Conservation (phyloP, 495 filamentous ascomycete genomes). For the Cercophora sp. region DNA sequence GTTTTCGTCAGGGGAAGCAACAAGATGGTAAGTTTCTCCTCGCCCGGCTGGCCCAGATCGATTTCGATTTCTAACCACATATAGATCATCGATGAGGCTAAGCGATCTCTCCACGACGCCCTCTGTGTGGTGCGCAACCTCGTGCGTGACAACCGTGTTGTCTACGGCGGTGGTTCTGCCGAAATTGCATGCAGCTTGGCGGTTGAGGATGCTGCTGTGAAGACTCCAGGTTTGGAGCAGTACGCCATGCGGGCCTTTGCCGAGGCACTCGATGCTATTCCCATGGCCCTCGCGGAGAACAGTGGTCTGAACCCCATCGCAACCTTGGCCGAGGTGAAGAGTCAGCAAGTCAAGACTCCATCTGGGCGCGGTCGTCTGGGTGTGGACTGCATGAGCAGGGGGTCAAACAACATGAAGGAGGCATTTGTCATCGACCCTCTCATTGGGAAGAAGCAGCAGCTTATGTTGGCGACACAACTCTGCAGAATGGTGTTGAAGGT, state of each 20-base stretch:
- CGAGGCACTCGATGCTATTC: constrained; percentile 89
- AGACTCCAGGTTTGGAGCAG: constrained; percentile 94
- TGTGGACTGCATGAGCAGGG: constrained; percentile 95
- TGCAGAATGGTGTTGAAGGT: constrained; percentile 99
- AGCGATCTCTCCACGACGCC: constrained; percentile 94
- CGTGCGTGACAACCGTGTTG: constrained; percentile 91
- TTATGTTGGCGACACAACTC: constrained; percentile 92
- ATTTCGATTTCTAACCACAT: constrained; percentile 6
- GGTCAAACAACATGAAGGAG: constrained; percentile 93
- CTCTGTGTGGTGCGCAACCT: constrained; percentile 97
- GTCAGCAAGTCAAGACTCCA: constrained; percentile 87
- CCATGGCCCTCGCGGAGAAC: constrained; percentile 97
- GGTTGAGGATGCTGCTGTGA: constrained; percentile 90
- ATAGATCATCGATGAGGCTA: constrained; percentile 97
- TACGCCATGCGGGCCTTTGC: constrained; percentile 98
- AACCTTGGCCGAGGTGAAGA: constrained; percentile 91
- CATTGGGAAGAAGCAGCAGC: constrained; percentile 95
- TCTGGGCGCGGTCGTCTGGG: constrained; percentile 63
- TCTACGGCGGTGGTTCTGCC: constrained; percentile 96
- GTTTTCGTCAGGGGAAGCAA: constrained; percentile 96
- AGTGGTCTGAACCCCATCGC: constrained; percentile 94
- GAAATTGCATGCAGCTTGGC: constrained; percentile 97
- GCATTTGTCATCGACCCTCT: constrained; percentile 97
- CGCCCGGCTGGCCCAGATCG: neutral
- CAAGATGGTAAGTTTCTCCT: constrained; percentile 74